Conservation (phyloP, 805 yeast species). For the Lachancea fermentati region DNA sequence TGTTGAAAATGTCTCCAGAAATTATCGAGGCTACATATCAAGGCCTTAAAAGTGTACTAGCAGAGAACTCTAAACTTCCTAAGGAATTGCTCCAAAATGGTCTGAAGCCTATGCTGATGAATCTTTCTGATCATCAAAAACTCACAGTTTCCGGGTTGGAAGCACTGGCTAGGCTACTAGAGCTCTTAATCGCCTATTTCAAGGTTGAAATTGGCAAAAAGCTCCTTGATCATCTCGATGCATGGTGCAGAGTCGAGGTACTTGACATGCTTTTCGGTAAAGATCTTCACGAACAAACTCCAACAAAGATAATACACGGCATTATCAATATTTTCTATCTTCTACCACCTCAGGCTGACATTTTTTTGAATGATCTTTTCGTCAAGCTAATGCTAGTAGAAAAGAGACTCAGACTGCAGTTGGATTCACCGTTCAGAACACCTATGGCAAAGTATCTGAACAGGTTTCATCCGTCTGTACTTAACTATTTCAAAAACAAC, state of each 20-base stretch:
- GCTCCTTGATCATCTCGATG: conserved; percentile 84
- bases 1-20: conserved; percentile 76
- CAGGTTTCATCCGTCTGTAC: conserved; percentile 71
- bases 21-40: conserved; percentile 91
- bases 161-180: conserved; percentile 81
- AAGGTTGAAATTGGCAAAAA: conserved; percentile 96
- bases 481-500: conserved; percentile 62
- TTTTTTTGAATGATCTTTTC: conserved; percentile 84
- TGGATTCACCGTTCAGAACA: conserved; percentile 82
- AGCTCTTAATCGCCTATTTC: conserved; percentile 83
- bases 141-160: conserved; percentile 85
- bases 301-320: conserved; percentile 82
- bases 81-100: conserved; percentile 95
- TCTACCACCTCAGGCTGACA: conserved; percentile 86
- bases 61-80: conserved; percentile 84
- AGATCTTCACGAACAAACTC: conserved; percentile 73
- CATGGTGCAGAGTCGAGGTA: conserved; percentile 87
- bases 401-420: conserved; percentile 75
- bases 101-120: conserved; percentile 90
- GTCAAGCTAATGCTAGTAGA: conserved; percentile 73
- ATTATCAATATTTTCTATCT: conserved; percentile 87
- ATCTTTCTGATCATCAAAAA: conserved; percentile 87
- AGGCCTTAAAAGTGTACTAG: conserved; percentile 76
- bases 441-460: conserved; percentile 85
- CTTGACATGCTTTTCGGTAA: conserved; percentile 72